A percentile compares a stretch with the other conserved stretches of the same genome.
Evolutionary conservation across 2,329 filamentous ascomycete genomes (phyloP).

Genomic region (Pyricularia pennisetigena): DNA sequence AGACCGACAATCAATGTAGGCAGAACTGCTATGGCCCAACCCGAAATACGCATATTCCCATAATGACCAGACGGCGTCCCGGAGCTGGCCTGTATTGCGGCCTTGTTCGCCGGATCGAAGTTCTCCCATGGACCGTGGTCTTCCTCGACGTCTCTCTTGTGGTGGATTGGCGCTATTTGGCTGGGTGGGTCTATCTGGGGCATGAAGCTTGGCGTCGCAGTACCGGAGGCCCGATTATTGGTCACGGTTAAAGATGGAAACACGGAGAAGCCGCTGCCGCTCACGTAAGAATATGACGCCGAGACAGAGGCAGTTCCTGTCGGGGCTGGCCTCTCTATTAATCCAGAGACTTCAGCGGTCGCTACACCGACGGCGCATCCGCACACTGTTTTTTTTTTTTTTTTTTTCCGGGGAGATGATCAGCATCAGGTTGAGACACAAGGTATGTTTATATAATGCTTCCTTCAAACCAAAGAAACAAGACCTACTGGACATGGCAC

Average conservation of each 20-base stretch:
- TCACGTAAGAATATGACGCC: neutral
- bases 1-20: neutral
- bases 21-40: neutral
- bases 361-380: slow-evolving; percentile 1
- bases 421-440: neutral
- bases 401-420: too few species aligned
- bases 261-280: neutral
- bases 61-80: neutral
- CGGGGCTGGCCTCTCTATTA: neutral
- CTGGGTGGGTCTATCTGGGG: neutral
- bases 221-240: neutral
- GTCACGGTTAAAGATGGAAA: neutral
- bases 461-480: neutral
- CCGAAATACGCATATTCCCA: neutral
- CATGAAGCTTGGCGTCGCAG: neutral
- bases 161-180: neutral
- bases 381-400: slow-evolving; percentile 1
- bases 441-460: neutral
- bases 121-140: neutral
- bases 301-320: neutral
- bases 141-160: neutral
- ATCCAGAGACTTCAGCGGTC: neutral
- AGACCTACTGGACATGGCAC: slow-evolving; percentile 9
- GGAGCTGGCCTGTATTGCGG: neutral
- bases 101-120: neutral